These are phyloP conservation scores for Suillus americanus DNA, from an alignment of 768 basidiomycete species.

Conservation along the genomic window DNA sequence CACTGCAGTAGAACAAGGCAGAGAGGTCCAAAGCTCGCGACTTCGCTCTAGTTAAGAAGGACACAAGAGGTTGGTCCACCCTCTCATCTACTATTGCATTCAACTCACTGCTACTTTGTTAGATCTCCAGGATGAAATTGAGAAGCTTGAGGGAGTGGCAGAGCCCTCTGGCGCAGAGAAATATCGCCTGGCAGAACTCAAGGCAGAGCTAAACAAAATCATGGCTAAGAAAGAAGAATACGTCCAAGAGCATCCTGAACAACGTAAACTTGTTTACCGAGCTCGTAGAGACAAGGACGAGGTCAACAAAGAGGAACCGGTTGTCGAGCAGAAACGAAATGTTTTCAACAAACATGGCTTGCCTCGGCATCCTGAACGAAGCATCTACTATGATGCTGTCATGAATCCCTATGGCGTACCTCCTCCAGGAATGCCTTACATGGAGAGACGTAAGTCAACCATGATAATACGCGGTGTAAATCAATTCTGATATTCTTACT, in stretches of 20 bases:
- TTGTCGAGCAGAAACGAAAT: conserved; percentile 53
- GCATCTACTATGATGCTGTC: conserved; percentile 88
- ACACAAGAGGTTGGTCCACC: conserved; percentile 66
- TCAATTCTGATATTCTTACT: conserved; percentile 6
- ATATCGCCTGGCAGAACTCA: conserved; percentile 67
- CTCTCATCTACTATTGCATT: background rate
- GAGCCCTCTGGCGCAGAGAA: conserved; percentile 52
- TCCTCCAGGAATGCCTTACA: conserved; percentile 97
- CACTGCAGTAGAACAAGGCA: conserved; percentile 84
- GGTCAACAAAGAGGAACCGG: conserved; percentile 40
- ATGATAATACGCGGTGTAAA: background rate
- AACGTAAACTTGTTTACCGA: conserved; percentile 79
- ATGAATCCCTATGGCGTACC: conserved; percentile 94
- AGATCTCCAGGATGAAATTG: conserved; percentile 86
- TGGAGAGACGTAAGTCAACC: conserved; percentile 69
- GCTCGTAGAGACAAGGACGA: conserved; percentile 44
- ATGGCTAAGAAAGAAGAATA: conserved; percentile 90
- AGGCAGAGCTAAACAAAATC: conserved; percentile 76
- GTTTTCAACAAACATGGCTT: conserved; percentile 82
- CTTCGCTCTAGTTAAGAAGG: conserved; percentile 91
- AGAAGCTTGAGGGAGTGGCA: conserved; percentile 53
- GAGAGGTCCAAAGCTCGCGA: conserved; percentile 80
- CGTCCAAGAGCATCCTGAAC: conserved; percentile 91
- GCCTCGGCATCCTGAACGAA: conserved; percentile 87
- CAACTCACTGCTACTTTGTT: conserved; percentile 12